phyloP scores from a whole-genome alignment of 345 rosid species.

The Eucalyptus guilfoylei region DNA sequence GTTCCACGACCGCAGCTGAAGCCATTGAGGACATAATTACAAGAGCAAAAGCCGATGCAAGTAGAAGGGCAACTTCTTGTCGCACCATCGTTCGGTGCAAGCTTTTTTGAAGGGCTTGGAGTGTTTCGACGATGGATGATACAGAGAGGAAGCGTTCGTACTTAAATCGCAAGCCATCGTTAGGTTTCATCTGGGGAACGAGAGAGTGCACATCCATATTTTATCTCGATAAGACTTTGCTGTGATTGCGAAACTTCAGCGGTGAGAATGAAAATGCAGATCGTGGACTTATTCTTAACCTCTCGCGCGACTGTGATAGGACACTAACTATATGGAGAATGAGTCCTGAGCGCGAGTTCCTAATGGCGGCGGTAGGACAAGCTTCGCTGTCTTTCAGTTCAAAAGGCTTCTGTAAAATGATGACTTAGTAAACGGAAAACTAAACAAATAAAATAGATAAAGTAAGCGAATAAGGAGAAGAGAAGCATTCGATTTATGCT shows the following conservation, averaged over 20 bases:
- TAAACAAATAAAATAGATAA: not conserved
- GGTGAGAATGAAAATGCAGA: not conserved
- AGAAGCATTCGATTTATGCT: not conserved
- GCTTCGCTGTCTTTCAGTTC: not conserved
- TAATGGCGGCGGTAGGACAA: not conserved
- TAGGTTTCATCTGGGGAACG: not conserved
- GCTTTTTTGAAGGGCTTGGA: not conserved
- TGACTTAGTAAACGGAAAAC: not conserved
- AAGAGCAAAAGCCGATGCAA: slow-evolving; percentile 9
- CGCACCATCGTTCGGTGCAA: slow-evolving; percentile 8
- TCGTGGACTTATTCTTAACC: not conserved
- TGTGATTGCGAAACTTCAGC: not conserved
- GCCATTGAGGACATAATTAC: slow-evolving; percentile 23
- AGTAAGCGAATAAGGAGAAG: not conserved
- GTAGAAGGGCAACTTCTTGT: not conserved
- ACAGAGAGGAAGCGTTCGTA: not conserved
- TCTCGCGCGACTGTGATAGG: not conserved
- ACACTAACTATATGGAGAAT: too few species aligned
- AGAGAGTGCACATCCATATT: not conserved
- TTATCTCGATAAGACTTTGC: not conserved
- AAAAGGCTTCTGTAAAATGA: not conserved
- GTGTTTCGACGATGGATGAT: not conserved
- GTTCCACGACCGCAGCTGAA: slow-evolving; percentile 62
- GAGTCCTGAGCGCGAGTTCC: not conserved
- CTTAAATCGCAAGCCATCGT: not conserved